Conservation (phyloP, 768 basidiomycete genomes). For the Trametopsis cervina region DNA sequence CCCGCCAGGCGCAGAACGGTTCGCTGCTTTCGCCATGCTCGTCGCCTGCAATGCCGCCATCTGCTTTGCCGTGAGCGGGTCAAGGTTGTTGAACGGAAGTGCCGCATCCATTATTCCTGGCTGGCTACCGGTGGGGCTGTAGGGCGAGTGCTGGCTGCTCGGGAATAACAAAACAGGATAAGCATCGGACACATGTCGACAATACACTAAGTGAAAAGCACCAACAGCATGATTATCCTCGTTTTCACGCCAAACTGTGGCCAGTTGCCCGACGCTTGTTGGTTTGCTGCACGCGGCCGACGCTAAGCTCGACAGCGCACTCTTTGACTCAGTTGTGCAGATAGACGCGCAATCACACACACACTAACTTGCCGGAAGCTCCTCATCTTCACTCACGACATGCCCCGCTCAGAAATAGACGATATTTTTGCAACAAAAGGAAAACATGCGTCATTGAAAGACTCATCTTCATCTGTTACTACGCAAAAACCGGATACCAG, state of each 20-base stretch:
- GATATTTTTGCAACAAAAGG: constrained; percentile 52
- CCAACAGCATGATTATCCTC: constrained; percentile 10
- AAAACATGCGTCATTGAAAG: constrained; percentile 8
- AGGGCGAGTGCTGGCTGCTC: constrained; percentile 8
- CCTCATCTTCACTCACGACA: constrained; percentile 15
- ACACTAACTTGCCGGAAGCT: neutral
- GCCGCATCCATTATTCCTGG: too few relatives aligned
- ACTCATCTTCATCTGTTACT: constrained; percentile 23
- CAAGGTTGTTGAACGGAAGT: constrained; percentile 41
- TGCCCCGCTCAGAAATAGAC: constrained; percentile 75
- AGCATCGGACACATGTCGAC: neutral
- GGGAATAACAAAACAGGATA: neutral
- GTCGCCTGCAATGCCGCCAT: constrained; percentile 71
- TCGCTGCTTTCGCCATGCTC: constrained; percentile 51
- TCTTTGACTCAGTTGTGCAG: constrained; percentile 4
- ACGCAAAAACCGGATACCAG: constrained; percentile 11
- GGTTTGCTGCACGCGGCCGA: neutral
- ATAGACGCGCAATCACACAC: constrained; percentile 7
- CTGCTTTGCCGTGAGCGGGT: constrained; percentile 70
- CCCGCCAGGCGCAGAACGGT: constrained; percentile 37
- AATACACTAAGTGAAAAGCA: neutral
- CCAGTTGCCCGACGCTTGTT: too few relatives aligned
- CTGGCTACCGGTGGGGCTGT: neutral
- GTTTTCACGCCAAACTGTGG: neutral
- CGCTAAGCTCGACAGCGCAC: constrained; percentile 1